Evolutionary conservation across 192 early-diverging fungal genomes (phyloP), one percentile per base, ranked within the genome.

Genomic region (Podila epigama): DNA sequence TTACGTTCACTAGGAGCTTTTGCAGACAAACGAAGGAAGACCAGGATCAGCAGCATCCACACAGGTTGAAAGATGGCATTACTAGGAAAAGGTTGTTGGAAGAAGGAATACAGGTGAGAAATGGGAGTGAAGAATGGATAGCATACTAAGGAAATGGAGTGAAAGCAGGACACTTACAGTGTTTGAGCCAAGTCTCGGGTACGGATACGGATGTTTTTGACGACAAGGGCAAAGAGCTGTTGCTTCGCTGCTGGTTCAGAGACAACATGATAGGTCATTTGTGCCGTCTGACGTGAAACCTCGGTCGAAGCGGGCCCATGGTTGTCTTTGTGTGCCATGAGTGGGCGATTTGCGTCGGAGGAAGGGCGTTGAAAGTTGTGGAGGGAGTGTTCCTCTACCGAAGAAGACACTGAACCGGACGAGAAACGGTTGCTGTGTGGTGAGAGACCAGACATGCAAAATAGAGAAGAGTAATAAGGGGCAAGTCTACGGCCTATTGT

Each of bases 41-140:
- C 73, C 11, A 77, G 36, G 56, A 77, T 6, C 39, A 77, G 73
- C 73, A 77, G 63, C 73, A 77, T 68, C 73, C 73, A 77, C n/a
- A 68, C 66, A n/a, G 73, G 73, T 66, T 69, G 48, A 40, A 79
- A 71, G 28, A 70, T 8, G 11, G 77, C 64, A 79, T 71, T 71
- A 22, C 77, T 78, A 56, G 18, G 16, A 53, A 22, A 16, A 34
- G 4, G 36, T n/a, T 60, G 31, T 18, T 15, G 27, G 55, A 5
- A 51, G 53, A 33, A 27, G 18, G n/a, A 39, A 1, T 52, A 44
- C 1, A 16, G 37, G 4, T 51, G n/a, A 11, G 10, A 0, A 18
- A 40, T 5, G 35, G 34, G 32, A 39, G 32, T 42, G 25, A 18
- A 37, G 40, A 63, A 13, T 63, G 22, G 39, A 33, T 11, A 51